Percentiles rank a stretch among this genome's conserved stretches.
Conservation (phyloP, 495 filamentous ascomycete species). For the Hypoxylon trugodes region DNA sequence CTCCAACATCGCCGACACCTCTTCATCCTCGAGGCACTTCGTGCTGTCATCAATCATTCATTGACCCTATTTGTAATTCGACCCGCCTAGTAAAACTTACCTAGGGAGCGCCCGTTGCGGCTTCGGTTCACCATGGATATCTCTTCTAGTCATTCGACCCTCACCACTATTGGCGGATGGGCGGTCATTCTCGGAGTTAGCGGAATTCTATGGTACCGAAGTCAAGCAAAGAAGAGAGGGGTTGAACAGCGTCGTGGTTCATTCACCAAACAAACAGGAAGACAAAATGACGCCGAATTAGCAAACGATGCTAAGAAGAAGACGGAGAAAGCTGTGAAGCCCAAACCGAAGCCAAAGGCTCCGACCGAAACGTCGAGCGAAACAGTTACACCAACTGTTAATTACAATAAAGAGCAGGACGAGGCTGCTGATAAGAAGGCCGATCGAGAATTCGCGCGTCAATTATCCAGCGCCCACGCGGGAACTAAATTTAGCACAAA, state of each 20-base stretch:
- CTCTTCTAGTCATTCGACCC: slow-evolving; percentile 40
- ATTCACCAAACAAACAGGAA: slow-evolving; percentile 44
- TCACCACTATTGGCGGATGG: slow-evolving; percentile 63
- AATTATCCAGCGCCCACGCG: slow-evolving; percentile 70
- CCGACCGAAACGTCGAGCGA: slow-evolving; percentile 28
- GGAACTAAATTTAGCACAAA: slow-evolving; percentile 64
- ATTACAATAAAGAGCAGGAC: slow-evolving; percentile 38
- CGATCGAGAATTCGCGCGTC: slow-evolving; percentile 76
- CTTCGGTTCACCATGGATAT: slow-evolving; percentile 50
- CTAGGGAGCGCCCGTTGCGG: background rate
- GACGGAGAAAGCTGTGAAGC: slow-evolving; percentile 39
- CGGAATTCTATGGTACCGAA: slow-evolving; percentile 46
- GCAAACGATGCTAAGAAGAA: slow-evolving; percentile 43
- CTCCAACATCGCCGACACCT: slow-evolving; percentile 13
- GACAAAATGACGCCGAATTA: slow-evolving; percentile 43
- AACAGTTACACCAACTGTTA: slow-evolving; percentile 11
- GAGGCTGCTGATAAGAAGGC: slow-evolving; percentile 62
- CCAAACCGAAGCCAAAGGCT: slow-evolving; percentile 44
- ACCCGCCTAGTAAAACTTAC: slow-evolving; percentile 12
- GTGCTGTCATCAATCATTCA: slow-evolving; percentile 23
- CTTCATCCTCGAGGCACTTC: slow-evolving; percentile 22
- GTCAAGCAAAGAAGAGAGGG: slow-evolving; percentile 50
- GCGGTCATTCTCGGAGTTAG: slow-evolving; percentile 62
- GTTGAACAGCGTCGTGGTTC: slow-evolving; percentile 44
- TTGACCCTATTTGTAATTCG: background rate